Evolutionary conservation across 768 basidiomycete genomes (phyloP), one percentile per base, ranked within the genome.

Genomic region (Tricholoma hemisulphureum): DNA sequence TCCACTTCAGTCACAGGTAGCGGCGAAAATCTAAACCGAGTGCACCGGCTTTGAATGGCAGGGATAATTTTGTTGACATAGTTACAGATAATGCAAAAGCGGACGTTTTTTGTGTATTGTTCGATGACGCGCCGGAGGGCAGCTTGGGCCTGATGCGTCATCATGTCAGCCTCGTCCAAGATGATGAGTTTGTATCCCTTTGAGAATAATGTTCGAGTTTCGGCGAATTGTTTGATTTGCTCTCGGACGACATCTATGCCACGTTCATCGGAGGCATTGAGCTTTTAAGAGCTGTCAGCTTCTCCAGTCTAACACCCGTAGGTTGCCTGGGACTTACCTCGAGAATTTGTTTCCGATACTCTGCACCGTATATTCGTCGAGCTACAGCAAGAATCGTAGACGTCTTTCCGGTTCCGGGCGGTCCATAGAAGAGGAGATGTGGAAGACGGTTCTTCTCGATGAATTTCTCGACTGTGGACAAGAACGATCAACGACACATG

Each of bases 141-240:
- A 3, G 95, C 92, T 69, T 99, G 97, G 1, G 97, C 97, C 56
- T 92, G 89, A 61, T 94, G 89, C 0, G 97, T 99, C 97, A 99
- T 99, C 96, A 97, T 97, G 79, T 99, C 97, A n/a, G 97, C 97
- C 73, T 99, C 97, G 64, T 99, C 97, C 31, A 99, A 85, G 60
- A 99, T 87, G 72, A 99, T 96, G 69, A 99, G 87, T 68, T 98
- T 99, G 83, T 88, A 98, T 16, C 93, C 93, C 66, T 95, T 95
- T 11, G 93, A 85, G 68, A 87, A 89, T 6, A 98, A 74, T 9
- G 94, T 97, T 52, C 94, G 85, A 13, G 95, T 98, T 75, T 95
- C 93, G 1, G 97, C 95, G 65, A 98, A 99, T 68, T 93, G 94
- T 71, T 98, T 99, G 71, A 99, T 95, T 78, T 98, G 95, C 73